Evolutionary conservation across 805 yeast genomes (phyloP), one percentile per base, ranked within the genome.

Genomic region (Ogataea ganodermae): DNA sequence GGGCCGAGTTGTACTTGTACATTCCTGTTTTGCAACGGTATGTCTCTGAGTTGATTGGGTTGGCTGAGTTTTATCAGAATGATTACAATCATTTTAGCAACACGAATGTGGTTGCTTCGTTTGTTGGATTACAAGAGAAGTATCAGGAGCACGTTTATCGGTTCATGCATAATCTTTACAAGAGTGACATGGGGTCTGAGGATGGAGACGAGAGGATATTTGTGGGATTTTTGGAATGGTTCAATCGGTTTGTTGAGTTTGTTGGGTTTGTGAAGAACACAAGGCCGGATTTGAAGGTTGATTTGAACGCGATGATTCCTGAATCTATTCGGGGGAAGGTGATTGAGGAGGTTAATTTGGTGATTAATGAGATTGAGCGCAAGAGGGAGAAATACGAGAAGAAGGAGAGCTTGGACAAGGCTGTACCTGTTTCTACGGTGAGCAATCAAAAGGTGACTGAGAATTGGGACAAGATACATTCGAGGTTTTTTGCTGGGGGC

Each of bases 121-220:
- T 92, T 32, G 79, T 86, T 61, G 72, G 71, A 9, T 68, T 92
- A 16, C 76, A 89, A 35, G 81, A 82, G 35, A 78, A 79, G 23
- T 96, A 91, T 63, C 87, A 88, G 54, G 81, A 79, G 47, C 74
- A 83, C 10, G 74, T 88, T 40, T 88, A 88, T 72, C 71, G 71
- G 44, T 94, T 92, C 60, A 74, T 92, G 48, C 92, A 89, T 60
- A 83, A 86, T 44, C 79, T 90, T n/a, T 90, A 91, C 64, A 51
- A 75, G n/a, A 81, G 86, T 53, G 98, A 92, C 60, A 72, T 80
- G 30, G 78, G 79, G 12, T 38, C 46, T 22, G 45, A 41, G n/a
- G 53, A 49, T 16, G 54, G 48, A 6, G 51, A 54, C n/a, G 64
- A 58, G 3, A 49, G 62, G 4, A 68, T 92, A 4, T 92, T 92